phyloP scores from a whole-genome alignment of 768 basidiomycete genomes.

The Boletus vermiculosoides region DNA sequence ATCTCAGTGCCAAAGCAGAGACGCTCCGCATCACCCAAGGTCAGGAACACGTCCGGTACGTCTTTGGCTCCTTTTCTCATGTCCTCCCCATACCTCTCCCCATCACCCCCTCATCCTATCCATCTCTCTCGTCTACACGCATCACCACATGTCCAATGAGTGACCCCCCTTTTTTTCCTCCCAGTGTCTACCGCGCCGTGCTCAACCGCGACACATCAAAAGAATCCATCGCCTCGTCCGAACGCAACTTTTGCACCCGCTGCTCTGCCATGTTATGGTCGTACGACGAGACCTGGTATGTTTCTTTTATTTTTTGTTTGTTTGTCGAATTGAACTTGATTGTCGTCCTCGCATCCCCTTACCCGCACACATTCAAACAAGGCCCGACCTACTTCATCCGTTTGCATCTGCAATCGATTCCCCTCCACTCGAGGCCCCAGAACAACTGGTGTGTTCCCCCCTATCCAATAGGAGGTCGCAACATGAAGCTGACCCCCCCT shows the following conservation, averaged over 20 bases:
- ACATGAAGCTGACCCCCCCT: background rate
- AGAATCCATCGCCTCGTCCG: constrained; percentile 49
- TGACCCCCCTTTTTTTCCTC: background rate
- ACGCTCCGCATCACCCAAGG: constrained; percentile 53
- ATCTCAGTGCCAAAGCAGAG: constrained; percentile 55
- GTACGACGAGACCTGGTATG: constrained; percentile 55
- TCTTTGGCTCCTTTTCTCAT: background rate
- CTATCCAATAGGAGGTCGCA: background rate
- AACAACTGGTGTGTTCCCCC: constrained; percentile 43
- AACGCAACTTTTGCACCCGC: constrained; percentile 61
- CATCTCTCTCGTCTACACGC: no score
- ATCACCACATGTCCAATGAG: background rate
- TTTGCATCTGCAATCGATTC: constrained; percentile 67
- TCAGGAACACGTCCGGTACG: constrained; percentile 52
- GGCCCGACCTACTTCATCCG: constrained; percentile 65
- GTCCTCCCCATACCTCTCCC: background rate
- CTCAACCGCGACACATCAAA: constrained; percentile 53
- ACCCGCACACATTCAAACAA: constrained; percentile 18
- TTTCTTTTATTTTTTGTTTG: background rate
- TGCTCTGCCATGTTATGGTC: constrained; percentile 70
- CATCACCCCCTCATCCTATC: background rate
- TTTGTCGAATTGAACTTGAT: no score
- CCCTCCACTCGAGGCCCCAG: constrained; percentile 52
- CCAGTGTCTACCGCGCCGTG: constrained; percentile 61
- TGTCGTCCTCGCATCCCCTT: no score